phyloP scores from a whole-genome alignment of 2,329 filamentous ascomycete species.

The Apiospora aurea region DNA sequence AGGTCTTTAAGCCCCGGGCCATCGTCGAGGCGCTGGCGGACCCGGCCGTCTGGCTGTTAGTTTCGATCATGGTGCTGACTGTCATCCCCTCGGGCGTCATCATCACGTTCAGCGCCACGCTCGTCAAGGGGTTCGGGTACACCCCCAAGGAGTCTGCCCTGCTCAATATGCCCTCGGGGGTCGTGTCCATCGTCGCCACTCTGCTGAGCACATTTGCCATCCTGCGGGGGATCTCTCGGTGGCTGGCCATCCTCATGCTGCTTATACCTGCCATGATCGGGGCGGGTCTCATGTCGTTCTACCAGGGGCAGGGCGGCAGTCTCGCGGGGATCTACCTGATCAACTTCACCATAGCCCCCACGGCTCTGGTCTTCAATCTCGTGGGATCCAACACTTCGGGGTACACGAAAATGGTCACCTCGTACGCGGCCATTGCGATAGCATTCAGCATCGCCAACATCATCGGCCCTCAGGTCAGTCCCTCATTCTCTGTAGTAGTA shows the following conservation, averaged over 20 bases:
- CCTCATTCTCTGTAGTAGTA: not conserved
- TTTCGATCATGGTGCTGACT: slow-evolving; percentile 45
- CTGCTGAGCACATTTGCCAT: slow-evolving; percentile 28
- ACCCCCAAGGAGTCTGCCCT: slow-evolving; percentile 29
- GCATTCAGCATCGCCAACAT: slow-evolving; percentile 58
- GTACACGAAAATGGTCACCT: slow-evolving; percentile 46
- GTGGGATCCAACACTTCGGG: slow-evolving; percentile 35
- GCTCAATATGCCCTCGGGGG: slow-evolving; percentile 32
- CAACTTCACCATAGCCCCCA: slow-evolving; percentile 45
- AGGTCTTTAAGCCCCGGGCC: slow-evolving; percentile 56
- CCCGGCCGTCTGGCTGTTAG: slow-evolving; percentile 43
- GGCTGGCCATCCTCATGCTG: slow-evolving; percentile 34
- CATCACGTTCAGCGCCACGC: slow-evolving; percentile 30
- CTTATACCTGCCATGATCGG: slow-evolving; percentile 46
- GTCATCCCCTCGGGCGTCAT: slow-evolving; percentile 48
- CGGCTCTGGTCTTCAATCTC: slow-evolving; percentile 47
- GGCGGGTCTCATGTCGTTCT: slow-evolving; percentile 46
- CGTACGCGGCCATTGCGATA: slow-evolving; percentile 45
- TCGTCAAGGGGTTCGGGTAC: slow-evolving; percentile 32
- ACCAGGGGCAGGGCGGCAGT: slow-evolving; percentile 36
- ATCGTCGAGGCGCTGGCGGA: slow-evolving; percentile 50
- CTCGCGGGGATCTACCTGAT: slow-evolving; percentile 49
- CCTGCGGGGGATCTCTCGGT: slow-evolving; percentile 27
- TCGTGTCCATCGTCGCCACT: slow-evolving; percentile 35
- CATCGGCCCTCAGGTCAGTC: slow-evolving; percentile 21